phyloP scores from a whole-genome alignment of 176 grass and related monocot genomes.

The Triticum urartu region DNA sequence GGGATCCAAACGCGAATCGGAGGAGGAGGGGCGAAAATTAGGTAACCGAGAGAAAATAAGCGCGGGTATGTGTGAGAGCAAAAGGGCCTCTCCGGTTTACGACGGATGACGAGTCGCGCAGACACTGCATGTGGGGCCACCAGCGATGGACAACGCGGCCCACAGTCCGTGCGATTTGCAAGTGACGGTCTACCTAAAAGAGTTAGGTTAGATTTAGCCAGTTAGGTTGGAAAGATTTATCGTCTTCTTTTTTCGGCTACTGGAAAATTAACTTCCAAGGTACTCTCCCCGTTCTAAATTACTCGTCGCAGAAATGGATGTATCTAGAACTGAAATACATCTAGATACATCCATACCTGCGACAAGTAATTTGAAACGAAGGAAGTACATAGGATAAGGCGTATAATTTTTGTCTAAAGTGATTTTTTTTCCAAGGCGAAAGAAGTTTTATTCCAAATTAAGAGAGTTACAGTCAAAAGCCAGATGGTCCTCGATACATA shows the following conservation, averaged over 20 bases:
- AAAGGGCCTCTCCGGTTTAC: slow-evolving; percentile 35
- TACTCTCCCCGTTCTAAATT: too few relatives aligned
- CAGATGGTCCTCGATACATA: too few relatives aligned
- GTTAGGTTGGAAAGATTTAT: slow-evolving; percentile 25
- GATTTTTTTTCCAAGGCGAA: too few relatives aligned
- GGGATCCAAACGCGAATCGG: slow-evolving; percentile 34
- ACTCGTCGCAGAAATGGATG: too few relatives aligned
- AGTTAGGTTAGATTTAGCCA: slow-evolving; percentile 5
- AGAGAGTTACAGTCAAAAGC: too few relatives aligned
- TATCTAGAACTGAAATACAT: too few relatives aligned
- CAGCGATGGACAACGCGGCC: not conserved
- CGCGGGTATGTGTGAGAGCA: slow-evolving; percentile 36
- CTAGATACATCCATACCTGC: too few relatives aligned
- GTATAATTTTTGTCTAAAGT: too few relatives aligned
- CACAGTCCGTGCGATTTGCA: not conserved
- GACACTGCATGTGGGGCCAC: slow-evolving; percentile 6
- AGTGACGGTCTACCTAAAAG: slow-evolving; percentile 35
- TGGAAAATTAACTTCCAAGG: not conserved
- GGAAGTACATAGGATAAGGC: too few relatives aligned
- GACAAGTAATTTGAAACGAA: too few relatives aligned
- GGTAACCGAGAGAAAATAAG: slow-evolving; percentile 15
- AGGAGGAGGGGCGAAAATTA: slow-evolving; percentile 4
- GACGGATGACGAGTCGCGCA: not conserved
- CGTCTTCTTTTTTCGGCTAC: not conserved
- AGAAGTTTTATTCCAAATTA: too few relatives aligned